Conservation (phyloP, 2,329 filamentous ascomycete species). For the Thelonectria discophora region DNA sequence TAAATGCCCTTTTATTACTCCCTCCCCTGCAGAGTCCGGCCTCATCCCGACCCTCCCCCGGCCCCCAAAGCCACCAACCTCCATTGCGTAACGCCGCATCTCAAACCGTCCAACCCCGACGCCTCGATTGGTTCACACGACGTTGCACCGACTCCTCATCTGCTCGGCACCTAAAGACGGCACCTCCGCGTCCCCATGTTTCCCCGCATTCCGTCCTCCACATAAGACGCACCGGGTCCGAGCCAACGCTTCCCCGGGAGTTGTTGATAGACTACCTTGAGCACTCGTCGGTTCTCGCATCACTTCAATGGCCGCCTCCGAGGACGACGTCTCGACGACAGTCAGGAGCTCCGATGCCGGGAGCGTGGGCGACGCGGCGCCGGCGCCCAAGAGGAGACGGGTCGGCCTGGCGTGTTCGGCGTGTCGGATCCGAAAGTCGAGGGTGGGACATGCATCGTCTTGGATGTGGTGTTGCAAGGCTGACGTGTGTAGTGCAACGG, state of each 20-base stretch:
- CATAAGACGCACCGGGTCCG: no score
- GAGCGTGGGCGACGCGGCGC: conserved; percentile 2
- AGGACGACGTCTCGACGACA: conserved; percentile 4
- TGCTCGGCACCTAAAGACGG: background rate
- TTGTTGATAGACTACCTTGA: background rate
- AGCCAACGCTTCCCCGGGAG: no score
- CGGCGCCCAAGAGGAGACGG: conserved; percentile 4
- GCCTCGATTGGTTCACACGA: background rate
- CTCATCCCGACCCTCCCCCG: conserved; percentile 10
- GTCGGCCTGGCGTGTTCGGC: conserved; percentile 19
- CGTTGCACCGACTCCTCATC: no score
- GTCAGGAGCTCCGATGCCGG: background rate
- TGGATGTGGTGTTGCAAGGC: background rate
- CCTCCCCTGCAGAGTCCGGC: background rate
- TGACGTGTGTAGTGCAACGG: conserved; percentile 23
- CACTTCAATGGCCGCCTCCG: background rate
- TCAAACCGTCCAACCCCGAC: background rate
- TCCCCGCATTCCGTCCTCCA: no score
- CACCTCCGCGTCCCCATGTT: background rate
- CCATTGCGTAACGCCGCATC: background rate
- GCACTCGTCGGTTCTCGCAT: background rate
- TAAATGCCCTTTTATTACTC: no score
- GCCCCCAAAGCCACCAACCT: background rate
- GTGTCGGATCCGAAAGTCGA: conserved; percentile 19
- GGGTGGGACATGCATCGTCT: background rate